A percentile compares a stretch with the other conserved stretches of the same genome.
phyloP scores from a whole-genome alignment of 2,329 filamentous ascomycete species.

The Penicillium corylophilum region DNA sequence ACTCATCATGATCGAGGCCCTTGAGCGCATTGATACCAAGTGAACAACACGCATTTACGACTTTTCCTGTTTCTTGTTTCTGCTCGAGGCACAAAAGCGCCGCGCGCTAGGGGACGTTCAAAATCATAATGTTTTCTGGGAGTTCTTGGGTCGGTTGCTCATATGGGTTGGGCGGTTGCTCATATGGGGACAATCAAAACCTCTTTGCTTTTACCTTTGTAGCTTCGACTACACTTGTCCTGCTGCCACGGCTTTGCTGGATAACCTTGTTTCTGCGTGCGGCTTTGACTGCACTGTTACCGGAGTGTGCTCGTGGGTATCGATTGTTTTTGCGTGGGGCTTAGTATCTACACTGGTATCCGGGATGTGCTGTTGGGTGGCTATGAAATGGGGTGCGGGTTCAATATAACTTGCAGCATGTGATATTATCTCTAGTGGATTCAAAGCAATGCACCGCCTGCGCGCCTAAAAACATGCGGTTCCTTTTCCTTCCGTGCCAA shows the following conservation, averaged over 20 bases:
- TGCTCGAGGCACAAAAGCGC: constrained; percentile 9
- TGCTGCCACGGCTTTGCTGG: no score
- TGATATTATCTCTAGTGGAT: constrained; percentile 11
- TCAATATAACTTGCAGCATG: neutral
- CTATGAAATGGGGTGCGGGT: neutral
- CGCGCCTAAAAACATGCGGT: constrained; percentile 17
- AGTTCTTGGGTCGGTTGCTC: constrained; percentile 40
- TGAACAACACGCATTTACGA: constrained; percentile 26
- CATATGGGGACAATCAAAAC: constrained; percentile 33
- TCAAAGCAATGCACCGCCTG: constrained; percentile 6
- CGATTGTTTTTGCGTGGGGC: neutral
- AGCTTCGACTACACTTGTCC: neutral
- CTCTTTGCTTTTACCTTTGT: constrained; percentile 15
- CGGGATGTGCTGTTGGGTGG: neutral
- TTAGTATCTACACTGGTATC: neutral
- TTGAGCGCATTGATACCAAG: constrained; percentile 46
- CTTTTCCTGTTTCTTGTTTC: constrained; percentile 9
- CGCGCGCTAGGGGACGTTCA: constrained; percentile 18
- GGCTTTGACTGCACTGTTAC: neutral
- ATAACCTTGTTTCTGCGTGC: neutral
- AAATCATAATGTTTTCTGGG: constrained; percentile 35
- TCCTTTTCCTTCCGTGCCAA: neutral
- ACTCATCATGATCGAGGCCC: constrained; percentile 88
- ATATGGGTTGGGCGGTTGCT: constrained; percentile 31
- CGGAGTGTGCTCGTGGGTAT: no score